These are phyloP conservation scores for Corynascus novoguineensis DNA, from an alignment of 495 filamentous ascomycete genomes.

Conservation along the genomic window DNA sequence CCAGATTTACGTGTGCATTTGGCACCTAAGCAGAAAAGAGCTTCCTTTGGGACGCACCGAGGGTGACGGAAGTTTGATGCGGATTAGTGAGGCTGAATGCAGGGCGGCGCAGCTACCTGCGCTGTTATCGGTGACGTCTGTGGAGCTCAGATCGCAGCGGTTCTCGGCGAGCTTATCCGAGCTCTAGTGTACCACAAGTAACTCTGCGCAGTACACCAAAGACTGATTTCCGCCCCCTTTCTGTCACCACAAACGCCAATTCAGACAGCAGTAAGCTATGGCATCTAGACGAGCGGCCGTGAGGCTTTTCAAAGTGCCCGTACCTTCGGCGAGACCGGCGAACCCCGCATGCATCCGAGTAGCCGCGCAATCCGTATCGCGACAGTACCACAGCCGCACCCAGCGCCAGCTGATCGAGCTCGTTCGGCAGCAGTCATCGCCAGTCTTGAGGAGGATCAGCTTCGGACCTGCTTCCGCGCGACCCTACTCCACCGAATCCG, in stretches of 20 bases:
- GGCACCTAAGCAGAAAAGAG: no score
- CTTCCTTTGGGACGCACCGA: no score
- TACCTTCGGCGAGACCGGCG: neutral
- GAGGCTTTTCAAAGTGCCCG: conserved; percentile 1
- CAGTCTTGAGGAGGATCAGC: neutral
- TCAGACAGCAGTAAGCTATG: neutral
- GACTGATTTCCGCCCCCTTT: neutral
- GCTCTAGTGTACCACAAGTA: neutral
- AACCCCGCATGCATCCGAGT: neutral
- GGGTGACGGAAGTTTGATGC: no score
- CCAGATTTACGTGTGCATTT: no score
- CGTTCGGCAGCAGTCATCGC: neutral
- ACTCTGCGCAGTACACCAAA: no score
- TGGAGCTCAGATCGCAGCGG: neutral
- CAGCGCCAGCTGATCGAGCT: neutral
- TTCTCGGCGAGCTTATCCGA: conserved; percentile 8
- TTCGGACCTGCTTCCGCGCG: neutral
- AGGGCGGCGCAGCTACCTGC: no score
- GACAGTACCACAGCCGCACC: neutral
- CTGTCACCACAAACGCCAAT: neutral
- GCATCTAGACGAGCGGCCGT: conserved; percentile 12
- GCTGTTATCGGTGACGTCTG: neutral
- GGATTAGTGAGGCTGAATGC: no score
- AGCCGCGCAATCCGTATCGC: neutral
- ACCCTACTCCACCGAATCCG: conserved; percentile 10